phyloP scores from a whole-genome alignment of 1,139 yeast species.

The Kazachstania sp. region DNA sequence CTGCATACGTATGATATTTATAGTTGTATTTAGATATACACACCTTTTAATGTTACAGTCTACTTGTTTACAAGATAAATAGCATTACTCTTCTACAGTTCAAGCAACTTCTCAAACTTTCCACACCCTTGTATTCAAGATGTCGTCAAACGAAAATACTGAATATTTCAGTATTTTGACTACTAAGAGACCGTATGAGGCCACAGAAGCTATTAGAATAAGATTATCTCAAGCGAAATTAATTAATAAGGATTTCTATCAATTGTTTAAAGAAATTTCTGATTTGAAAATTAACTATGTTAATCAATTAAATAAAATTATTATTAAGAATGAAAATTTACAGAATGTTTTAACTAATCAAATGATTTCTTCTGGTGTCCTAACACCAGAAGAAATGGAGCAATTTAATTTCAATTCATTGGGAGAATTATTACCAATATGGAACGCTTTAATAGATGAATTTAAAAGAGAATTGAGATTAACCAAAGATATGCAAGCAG shows the following conservation, averaged over 20 bases:
- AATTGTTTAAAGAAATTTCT: constrained; percentile 48
- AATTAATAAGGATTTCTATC: constrained; percentile 43
- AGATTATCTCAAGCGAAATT: constrained; percentile 40
- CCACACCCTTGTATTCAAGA: neutral
- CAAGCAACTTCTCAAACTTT: too few species aligned
- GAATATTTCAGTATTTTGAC: constrained; percentile 40
- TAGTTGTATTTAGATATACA: too few species aligned
- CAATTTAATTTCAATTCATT: constrained; percentile 40
- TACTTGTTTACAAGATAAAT: neutral
- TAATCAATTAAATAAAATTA: constrained; percentile 42
- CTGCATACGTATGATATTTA: too few species aligned
- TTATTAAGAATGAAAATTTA: constrained; percentile 39
- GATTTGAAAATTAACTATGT: constrained; percentile 43
- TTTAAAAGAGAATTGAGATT: constrained; percentile 46
- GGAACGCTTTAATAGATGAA: constrained; percentile 49
- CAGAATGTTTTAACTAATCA: constrained; percentile 30
- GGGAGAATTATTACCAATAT: constrained; percentile 48
- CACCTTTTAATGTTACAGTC: too few species aligned
- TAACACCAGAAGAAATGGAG: constrained; percentile 31
- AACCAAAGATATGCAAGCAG: constrained; percentile 44
- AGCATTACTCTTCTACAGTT: too few species aligned
- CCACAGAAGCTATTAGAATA: constrained; percentile 40
- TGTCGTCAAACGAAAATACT: constrained; percentile 28
- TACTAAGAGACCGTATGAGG: constrained; percentile 40
- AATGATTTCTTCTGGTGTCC: constrained; percentile 30